Conservation (phyloP, 352 stramenopile species). For the Plasmopara muralis region DNA sequence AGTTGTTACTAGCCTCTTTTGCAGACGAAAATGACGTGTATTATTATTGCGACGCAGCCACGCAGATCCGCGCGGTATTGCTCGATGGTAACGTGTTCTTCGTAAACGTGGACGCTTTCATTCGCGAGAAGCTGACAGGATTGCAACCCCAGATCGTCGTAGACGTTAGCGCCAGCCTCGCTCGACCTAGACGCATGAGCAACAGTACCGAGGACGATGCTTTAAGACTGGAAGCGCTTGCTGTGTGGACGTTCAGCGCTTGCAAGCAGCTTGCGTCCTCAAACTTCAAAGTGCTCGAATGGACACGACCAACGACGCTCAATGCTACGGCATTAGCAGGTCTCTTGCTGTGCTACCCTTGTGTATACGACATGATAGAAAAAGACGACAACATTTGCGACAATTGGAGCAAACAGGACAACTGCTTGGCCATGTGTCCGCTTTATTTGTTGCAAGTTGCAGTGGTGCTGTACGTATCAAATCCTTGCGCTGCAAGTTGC, state of each 20-base stretch:
- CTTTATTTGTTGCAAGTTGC: conserved; percentile 30
- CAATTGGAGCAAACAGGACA: conserved; percentile 31
- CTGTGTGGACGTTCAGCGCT: conserved; percentile 8
- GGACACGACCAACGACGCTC: conserved; percentile 3
- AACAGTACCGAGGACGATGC: neutral
- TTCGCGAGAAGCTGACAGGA: conserved; percentile 28
- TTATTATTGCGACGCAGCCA: conserved; percentile 1
- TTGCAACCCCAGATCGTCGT: conserved; percentile 20
- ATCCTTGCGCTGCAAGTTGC: conserved; percentile 1
- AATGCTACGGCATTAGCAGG: conserved; percentile 33
- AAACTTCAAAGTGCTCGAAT: conserved; percentile 15
- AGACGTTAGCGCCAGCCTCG: conserved; percentile 29
- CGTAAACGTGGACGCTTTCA: conserved; percentile 26
- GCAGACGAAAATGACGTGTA: neutral
- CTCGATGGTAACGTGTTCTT: conserved; percentile 44
- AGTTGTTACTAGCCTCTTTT: conserved; percentile 21
- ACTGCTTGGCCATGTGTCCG: conserved; percentile 49
- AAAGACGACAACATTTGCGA: conserved; percentile 1
- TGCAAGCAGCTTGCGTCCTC: conserved; percentile 20
- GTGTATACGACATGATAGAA: conserved; percentile 29
- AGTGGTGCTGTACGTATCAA: conserved; percentile 15
- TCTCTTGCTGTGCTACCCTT: conserved; percentile 38
- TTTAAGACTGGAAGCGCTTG: conserved; percentile 8
- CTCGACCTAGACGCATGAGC: conserved; percentile 8
- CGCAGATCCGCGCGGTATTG: conserved; percentile 21